Evolutionary conservation across 345 rosid genomes (phyloP).

Genomic region (Boechera stricta): DNA sequence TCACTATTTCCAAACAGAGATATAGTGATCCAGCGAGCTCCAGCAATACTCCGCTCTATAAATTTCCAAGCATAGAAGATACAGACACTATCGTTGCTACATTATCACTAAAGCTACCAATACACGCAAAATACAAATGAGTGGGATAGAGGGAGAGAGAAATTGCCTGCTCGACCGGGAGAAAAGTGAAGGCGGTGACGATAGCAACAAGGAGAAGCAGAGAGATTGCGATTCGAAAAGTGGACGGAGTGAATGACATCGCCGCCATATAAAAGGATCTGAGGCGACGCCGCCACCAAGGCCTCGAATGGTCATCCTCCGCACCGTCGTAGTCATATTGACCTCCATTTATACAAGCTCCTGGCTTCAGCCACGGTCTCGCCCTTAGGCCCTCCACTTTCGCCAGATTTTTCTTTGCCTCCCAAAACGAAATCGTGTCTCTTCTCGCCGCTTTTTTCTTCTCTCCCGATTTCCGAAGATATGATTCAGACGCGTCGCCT

Average conservation of each 20-base stretch:
- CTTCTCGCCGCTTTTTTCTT: slow-evolving; percentile 2
- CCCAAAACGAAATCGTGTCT: slow-evolving; percentile 15
- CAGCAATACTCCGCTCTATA: background rate
- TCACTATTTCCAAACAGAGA: background rate
- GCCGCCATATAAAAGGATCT: slow-evolving; percentile 45
- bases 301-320: slow-evolving; percentile 40
- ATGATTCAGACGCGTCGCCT: slow-evolving; percentile 22
- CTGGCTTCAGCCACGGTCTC: slow-evolving; percentile 48
- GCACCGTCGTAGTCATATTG: slow-evolving; percentile 33
- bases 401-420: slow-evolving; percentile 44
- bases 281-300: slow-evolving; percentile 51
- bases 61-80: background rate
- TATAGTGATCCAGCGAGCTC: background rate
- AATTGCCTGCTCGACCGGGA: slow-evolving; percentile 53
- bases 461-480: slow-evolving; percentile 9
- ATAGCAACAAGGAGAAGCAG: slow-evolving; percentile 48
- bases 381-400: slow-evolving; percentile 50
- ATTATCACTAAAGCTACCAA: slow-evolving; percentile 6
- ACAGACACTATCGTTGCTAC: slow-evolving; percentile 1
- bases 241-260: slow-evolving; percentile 39
- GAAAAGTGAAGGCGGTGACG: slow-evolving; percentile 47
- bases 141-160: background rate
- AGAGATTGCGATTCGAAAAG: slow-evolving; percentile 48
- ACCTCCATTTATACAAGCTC: slow-evolving; percentile 35
- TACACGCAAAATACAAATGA: background rate